A percentile compares a stretch with the other conserved stretches of the same genome.
phyloP scores from a whole-genome alignment of 108 stramenopile genomes.

The Ochromonas danica region DNA sequence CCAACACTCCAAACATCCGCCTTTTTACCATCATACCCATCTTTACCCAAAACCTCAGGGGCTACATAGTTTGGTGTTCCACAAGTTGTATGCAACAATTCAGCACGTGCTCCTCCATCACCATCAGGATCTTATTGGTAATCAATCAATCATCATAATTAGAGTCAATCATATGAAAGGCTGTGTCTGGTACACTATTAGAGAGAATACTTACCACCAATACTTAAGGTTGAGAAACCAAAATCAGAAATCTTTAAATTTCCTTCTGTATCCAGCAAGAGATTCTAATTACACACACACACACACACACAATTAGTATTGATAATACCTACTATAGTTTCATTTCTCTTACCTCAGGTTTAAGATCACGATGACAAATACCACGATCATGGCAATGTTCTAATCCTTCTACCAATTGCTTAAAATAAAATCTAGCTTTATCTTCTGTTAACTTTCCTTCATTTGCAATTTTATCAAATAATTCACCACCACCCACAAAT shows the following conservation, averaged over 20 bases:
- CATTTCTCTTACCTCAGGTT: constrained; percentile 49
- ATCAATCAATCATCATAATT: no score
- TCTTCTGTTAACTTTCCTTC: constrained; percentile 64
- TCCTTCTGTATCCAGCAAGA: constrained; percentile 75
- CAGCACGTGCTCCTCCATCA: constrained; percentile 5
- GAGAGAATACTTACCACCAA: no score
- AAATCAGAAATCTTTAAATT: constrained; percentile 91
- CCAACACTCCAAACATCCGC: constrained; percentile 45
- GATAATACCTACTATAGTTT: no score
- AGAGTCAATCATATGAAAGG: no score
- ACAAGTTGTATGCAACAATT: constrained; percentile 69
- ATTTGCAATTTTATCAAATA: constrained; percentile 74
- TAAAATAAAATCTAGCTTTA: constrained; percentile 70
- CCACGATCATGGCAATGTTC: constrained; percentile 68
- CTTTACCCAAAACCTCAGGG: constrained; percentile 69
- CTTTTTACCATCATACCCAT: constrained; percentile 74
- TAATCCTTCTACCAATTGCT: constrained; percentile 68
- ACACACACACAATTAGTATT: neutral
- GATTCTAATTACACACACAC: constrained; percentile 59
- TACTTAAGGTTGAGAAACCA: constrained; percentile 75
- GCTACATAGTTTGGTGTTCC: constrained; percentile 80
- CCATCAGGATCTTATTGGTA: constrained; percentile 54
- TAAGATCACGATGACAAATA: constrained; percentile 65
- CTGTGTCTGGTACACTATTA: no score
- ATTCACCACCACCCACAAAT: constrained; percentile 76